Evolutionary conservation across 78 protist genomes (phyloP), one percentile per base, ranked within the genome.

Genomic region (Corallochytrium limacisporum): DNA sequence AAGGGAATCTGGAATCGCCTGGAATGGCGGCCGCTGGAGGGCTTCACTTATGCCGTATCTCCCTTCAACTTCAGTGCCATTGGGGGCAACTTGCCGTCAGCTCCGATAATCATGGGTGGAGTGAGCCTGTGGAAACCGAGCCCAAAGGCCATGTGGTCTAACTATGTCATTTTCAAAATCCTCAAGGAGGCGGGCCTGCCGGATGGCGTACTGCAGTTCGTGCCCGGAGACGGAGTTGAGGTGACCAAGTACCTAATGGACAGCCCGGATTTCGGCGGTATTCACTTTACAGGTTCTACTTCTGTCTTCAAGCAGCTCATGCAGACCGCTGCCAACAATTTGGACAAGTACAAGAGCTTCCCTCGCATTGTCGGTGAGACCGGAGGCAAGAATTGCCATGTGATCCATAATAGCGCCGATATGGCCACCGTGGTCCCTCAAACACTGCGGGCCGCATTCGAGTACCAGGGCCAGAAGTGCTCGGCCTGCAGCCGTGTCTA

Each of bases 31-130:
- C 90, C 93, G 31, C 81, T 89, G 6, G 96, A 92, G 42, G 96
- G 97, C 42, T 92, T 87, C 72, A 88, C 83, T 28, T 70, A 59
- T 20, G 93, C 93, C 35, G 66, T 92, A 40, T 57, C 93, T 13
- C 97, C 97, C 42, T 92, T 90, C 78, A 92, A 92, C 83, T 92
- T 92, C 69, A 82, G 89, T 1, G 93, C 97, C 32, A 92, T 92
- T 51, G 97, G 94, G 35, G 76, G 55, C 33, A 92, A 92, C 62
- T 69, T 92, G 18, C 65, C 77, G 59, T 44, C 88, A 6, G 39
- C 96, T 0, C 95, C 97, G 33, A 96, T 95, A n/a, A 32, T 88
- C 33, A 84, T 91, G 89, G 97, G 97, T 51, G 91, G 88, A 55
- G 82, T 72, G 26, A 84, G 72, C 22, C 65, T 92, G 16, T 89